Conservation (phyloP, 2,329 filamentous ascomycete species). For the Lachnellula hyalina region DNA sequence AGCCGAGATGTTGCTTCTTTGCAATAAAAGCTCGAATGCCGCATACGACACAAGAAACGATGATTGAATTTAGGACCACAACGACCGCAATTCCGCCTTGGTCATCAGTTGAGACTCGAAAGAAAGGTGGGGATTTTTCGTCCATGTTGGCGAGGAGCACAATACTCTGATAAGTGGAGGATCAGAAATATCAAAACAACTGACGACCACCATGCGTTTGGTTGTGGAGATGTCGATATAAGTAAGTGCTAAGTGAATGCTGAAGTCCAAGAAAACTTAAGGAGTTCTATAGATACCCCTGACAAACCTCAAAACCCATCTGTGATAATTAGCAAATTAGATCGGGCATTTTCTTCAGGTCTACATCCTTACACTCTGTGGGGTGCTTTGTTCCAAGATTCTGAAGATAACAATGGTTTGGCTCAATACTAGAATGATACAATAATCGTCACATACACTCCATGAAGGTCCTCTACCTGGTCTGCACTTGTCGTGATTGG, state of each 20-base stretch:
- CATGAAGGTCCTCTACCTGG: no score
- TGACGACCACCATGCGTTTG: neutral
- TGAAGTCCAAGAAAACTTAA: neutral
- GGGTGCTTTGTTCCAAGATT: no score
- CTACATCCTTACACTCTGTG: no score
- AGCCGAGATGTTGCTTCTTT: neutral
- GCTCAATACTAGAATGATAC: no score
- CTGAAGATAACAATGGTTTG: no score
- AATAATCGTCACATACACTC: no score
- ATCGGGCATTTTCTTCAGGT: no score
- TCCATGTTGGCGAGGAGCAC: neutral
- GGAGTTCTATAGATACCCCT: no score
- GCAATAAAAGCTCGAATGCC: slow-evolving; percentile 3
- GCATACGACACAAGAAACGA: slow-evolving; percentile 3
- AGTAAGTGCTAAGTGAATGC: neutral
- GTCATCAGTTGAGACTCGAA: slow-evolving; percentile 1
- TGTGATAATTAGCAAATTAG: no score
- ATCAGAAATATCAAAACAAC: neutral
- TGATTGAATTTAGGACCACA: slow-evolving; percentile 3
- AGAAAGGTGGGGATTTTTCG: slow-evolving; percentile 5
- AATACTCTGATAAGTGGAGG: neutral
- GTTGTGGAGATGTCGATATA: neutral
- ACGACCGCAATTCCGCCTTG: slow-evolving; percentile 5
- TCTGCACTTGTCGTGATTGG: no score
- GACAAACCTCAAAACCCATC: no score